Conservation (phyloP, 352 stramenopile species). For the Phytopythium ostracodes region DNA sequence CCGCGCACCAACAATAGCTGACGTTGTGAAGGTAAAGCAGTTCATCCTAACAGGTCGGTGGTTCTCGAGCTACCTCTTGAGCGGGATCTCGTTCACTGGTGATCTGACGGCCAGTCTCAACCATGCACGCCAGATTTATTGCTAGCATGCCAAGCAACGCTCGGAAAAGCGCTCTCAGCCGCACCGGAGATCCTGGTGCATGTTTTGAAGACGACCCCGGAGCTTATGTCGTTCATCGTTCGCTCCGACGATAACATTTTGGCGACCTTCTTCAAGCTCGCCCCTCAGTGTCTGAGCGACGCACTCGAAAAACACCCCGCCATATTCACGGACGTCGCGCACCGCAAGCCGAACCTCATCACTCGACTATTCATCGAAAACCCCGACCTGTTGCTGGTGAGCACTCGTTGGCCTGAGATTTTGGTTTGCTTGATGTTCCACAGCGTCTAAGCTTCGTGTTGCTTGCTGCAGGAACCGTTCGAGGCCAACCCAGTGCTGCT, state of each 20-base stretch:
- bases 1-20: constrained; percentile 37
- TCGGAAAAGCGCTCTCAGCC: constrained; percentile 38
- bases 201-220: constrained; percentile 44
- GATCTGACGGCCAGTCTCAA: constrained; percentile 1
- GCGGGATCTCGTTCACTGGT: too few relatives aligned
- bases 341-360: constrained; percentile 58
- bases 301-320: constrained; percentile 60
- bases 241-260: constrained; percentile 46
- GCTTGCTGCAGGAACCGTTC: constrained; percentile 42
- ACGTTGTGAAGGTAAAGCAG: constrained; percentile 43
- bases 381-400: constrained; percentile 62
- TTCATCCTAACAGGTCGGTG: constrained; percentile 46
- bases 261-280: constrained; percentile 38
- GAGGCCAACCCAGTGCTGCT: constrained; percentile 70
- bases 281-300: constrained; percentile 54
- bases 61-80: neutral
- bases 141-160: constrained; percentile 30
- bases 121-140: constrained; percentile 28
- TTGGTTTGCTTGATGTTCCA: too few relatives aligned
- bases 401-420: neutral
- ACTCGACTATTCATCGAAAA: constrained; percentile 56
- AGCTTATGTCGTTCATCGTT: constrained; percentile 42
- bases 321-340: constrained; percentile 64
- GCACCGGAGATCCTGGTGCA: constrained; percentile 42
- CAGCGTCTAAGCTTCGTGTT: neutral